These are phyloP conservation scores for Ophiostoma pallidulum DNA, from an alignment of 2,329 filamentous ascomycete genomes.

Conservation along the genomic window DNA sequence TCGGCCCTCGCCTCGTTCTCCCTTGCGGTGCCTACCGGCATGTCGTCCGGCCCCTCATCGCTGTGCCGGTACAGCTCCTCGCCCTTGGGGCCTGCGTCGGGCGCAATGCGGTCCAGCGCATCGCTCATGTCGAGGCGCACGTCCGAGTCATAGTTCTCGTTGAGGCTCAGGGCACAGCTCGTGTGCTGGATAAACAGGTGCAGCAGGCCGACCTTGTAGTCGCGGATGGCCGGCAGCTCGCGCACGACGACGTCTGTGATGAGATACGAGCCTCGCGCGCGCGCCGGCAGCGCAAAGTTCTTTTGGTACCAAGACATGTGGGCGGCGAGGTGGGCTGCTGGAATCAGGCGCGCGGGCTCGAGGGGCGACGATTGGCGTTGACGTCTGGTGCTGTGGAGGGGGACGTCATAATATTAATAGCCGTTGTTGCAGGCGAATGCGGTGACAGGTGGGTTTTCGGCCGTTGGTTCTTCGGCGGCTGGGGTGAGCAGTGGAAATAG, in stretches of 20 bases:
- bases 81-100: slow-evolving; percentile 62
- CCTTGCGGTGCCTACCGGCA: too few relatives aligned
- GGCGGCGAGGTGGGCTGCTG: not conserved
- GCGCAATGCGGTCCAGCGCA: slow-evolving; percentile 81
- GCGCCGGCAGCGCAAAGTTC: slow-evolving; percentile 66
- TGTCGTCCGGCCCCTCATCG: slow-evolving; percentile 81
- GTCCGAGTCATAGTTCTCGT: slow-evolving; percentile 82
- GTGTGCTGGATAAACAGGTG: slow-evolving; percentile 96
- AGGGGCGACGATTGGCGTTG: too few relatives aligned
- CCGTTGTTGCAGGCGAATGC: too few relatives aligned
- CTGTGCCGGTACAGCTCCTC: slow-evolving; percentile 73
- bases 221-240: slow-evolving; percentile 66
- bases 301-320: slow-evolving; percentile 79
- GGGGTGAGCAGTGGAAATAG: too few relatives aligned
- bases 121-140: slow-evolving; percentile 93
- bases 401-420: too few relatives aligned
- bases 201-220: slow-evolving; percentile 78
- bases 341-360: too few relatives aligned
- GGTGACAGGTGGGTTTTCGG: too few relatives aligned
- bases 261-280: slow-evolving; percentile 77
- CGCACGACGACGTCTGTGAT: slow-evolving; percentile 67
- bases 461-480: too few relatives aligned
- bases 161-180: slow-evolving; percentile 78
- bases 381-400: too few relatives aligned
- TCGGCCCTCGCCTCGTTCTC: too few relatives aligned